Percentiles rank a stretch among this genome's conserved stretches.
phyloP scores from a whole-genome alignment of 2,329 filamentous ascomycete species.

The Paradendryphiella salina region DNA sequence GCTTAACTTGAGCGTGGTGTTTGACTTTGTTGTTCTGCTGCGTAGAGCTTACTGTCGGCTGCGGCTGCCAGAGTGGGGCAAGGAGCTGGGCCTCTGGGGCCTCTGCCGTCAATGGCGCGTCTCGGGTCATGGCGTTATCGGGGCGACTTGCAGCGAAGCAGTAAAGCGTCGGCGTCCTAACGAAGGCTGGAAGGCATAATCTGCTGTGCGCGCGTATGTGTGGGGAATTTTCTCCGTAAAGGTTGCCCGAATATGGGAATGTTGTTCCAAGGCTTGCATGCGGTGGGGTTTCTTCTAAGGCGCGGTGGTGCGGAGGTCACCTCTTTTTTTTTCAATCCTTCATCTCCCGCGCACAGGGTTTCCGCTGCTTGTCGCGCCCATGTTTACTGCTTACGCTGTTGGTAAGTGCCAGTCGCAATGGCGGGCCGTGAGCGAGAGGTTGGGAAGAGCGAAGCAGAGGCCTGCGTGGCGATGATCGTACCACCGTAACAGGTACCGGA shows the following conservation, averaged over 20 bases:
- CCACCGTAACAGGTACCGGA: slow-evolving; percentile 8
- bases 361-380: slow-evolving; percentile 8
- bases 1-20: not conserved
- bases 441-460: slow-evolving; percentile 7
- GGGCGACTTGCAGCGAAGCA: slow-evolving; percentile 18
- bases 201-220: slow-evolving; percentile 2
- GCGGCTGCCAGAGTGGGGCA: slow-evolving; percentile 17
- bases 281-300: not conserved
- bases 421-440: slow-evolving; percentile 2
- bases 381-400: slow-evolving; percentile 1
- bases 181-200: slow-evolving; percentile 13
- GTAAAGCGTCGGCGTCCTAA: slow-evolving; percentile 10
- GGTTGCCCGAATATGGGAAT: slow-evolving; percentile 13
- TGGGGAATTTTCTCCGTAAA: slow-evolving; percentile 9
- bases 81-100: slow-evolving; percentile 7
- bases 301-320: not conserved
- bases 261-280: not conserved
- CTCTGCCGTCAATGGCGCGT: slow-evolving; percentile 16
- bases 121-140: slow-evolving; percentile 18
- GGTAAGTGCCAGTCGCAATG: slow-evolving; percentile 8
- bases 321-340: slow-evolving; percentile 1
- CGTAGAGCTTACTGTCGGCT: slow-evolving; percentile 8
- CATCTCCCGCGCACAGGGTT: slow-evolving; percentile 5
- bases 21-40: slow-evolving; percentile 3
- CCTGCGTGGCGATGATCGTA: slow-evolving; percentile 6